These are phyloP conservation scores for Paramecium biaurelia DNA, from an alignment of 73 alveolate species.

Conservation along the genomic window DNA sequence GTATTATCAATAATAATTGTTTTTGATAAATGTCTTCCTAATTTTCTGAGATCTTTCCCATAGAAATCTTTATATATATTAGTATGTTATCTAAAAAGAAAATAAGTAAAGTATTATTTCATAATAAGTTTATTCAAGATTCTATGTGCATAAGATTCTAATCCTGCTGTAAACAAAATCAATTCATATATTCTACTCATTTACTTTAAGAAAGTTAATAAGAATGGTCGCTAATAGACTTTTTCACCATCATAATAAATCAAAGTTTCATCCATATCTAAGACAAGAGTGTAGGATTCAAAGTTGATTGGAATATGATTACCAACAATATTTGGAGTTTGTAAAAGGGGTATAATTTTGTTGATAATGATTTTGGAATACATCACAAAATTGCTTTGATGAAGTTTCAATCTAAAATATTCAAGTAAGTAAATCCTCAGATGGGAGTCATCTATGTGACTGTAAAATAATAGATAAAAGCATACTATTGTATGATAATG, in stretches of 20 bases:
- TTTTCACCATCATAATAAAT: constrained; percentile 78
- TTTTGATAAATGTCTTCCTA: constrained; percentile 92
- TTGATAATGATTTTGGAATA: not conserved
- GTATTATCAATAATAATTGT: constrained; percentile 94
- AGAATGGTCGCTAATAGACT: not conserved
- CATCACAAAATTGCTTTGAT: not conserved
- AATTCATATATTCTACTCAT: constrained; percentile 91
- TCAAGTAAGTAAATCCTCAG: not conserved
- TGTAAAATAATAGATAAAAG: not conserved
- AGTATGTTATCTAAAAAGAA: constrained; percentile 94
- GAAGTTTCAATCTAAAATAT: not conserved
- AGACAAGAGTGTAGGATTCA: constrained; percentile 80
- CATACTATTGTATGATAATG: not conserved
- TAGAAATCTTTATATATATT: constrained; percentile 80
- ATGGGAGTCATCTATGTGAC: not conserved
- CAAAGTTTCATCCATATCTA: constrained; percentile 97
- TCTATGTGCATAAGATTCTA: constrained; percentile 95
- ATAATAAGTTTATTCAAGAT: constrained; percentile 85
- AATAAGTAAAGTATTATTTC: constrained; percentile 71
- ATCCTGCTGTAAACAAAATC: constrained; percentile 96
- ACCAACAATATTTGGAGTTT: not conserved
- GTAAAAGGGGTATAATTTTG: not conserved
- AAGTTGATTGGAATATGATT: not conserved
- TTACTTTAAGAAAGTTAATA: constrained; percentile 76
- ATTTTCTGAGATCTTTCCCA: constrained; percentile 88